Conservation (phyloP, 768 basidiomycete species). For the Tulasnella sp. region DNA sequence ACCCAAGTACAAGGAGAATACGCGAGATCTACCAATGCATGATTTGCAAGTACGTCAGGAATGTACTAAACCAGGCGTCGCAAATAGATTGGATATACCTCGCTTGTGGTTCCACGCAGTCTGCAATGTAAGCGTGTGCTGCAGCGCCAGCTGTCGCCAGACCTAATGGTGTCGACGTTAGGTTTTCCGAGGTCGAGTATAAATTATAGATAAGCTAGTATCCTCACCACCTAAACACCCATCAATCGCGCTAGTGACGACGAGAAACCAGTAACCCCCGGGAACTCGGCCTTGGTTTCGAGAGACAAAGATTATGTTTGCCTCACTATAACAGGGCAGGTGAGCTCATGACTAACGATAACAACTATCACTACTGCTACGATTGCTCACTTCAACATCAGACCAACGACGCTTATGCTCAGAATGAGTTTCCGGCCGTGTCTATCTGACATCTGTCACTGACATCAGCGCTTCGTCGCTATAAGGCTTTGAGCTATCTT, state of each 20-base stretch:
- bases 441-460: conserved; percentile 60
- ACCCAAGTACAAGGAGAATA: conserved; percentile 56
- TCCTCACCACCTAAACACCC: conserved; percentile 61
- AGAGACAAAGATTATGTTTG: conserved; percentile 56
- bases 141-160: conserved; percentile 40
- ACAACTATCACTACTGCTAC: background rate
- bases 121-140: conserved; percentile 57
- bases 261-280: conserved; percentile 71
- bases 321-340: conserved; percentile 33
- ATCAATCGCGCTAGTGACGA: conserved; percentile 54
- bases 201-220: conserved; percentile 14
- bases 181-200: conserved; percentile 20
- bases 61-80: background rate
- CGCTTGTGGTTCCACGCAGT: conserved; percentile 44
- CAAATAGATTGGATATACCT: conserved; percentile 35
- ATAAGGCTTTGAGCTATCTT: background rate
- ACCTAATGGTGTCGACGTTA: too few relatives aligned
- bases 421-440: conserved; percentile 59
- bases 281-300: conserved; percentile 50
- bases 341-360: background rate
- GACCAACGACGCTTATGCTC: conserved; percentile 48
- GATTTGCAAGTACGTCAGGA: background rate
- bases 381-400: conserved; percentile 41
- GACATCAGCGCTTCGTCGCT: background rate
- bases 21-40: conserved; percentile 39